phyloP scores from a whole-genome alignment of 2,329 filamentous ascomycete genomes.

The Colletotrichum sp. region DNA sequence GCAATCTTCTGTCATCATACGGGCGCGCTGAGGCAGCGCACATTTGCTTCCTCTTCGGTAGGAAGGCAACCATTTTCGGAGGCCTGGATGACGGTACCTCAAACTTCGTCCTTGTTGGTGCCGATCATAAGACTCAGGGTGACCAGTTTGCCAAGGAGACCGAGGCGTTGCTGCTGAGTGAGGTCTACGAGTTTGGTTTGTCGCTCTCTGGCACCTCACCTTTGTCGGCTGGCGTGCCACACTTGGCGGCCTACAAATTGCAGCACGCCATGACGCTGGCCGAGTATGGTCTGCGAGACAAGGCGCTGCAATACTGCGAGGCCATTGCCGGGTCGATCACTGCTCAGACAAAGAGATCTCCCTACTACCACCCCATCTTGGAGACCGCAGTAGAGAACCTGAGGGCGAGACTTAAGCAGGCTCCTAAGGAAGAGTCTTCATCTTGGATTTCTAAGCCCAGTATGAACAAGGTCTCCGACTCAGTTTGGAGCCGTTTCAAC shows the following conservation, averaged over 20 bases:
- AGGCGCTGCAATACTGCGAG: conserved; percentile 92
- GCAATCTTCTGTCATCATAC: conserved; percentile 83
- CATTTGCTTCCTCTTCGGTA: conserved; percentile 90
- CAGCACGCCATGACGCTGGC: conserved; percentile 85
- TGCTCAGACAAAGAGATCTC: conserved; percentile 81
- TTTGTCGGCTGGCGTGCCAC: conserved; percentile 68
- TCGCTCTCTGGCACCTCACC: conserved; percentile 67
- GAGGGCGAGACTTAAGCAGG: conserved; percentile 80
- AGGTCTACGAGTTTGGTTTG: conserved; percentile 91
- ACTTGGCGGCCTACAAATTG: conserved; percentile 90
- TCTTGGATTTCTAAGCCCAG: conserved; percentile 95
- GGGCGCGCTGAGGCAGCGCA: conserved; percentile 91
- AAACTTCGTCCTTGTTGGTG: conserved; percentile 83
- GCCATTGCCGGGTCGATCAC: conserved; percentile 77
- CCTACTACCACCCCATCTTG: conserved; percentile 81
- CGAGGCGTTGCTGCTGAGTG: conserved; percentile 90
- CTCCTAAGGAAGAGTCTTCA: conserved; percentile 79
- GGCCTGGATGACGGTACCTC: conserved; percentile 82
- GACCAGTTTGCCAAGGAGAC: conserved; percentile 79
- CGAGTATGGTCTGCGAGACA: conserved; percentile 80
- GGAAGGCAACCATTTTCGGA: conserved; percentile 72
- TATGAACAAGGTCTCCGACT: conserved; percentile 94
- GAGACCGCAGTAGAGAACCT: conserved; percentile 83
- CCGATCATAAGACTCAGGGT: conserved; percentile 76
- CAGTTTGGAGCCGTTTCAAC: conserved; percentile 91